phyloP scores from a whole-genome alignment of 2,329 filamentous ascomycete species.

The Clathrospora elynae region DNA sequence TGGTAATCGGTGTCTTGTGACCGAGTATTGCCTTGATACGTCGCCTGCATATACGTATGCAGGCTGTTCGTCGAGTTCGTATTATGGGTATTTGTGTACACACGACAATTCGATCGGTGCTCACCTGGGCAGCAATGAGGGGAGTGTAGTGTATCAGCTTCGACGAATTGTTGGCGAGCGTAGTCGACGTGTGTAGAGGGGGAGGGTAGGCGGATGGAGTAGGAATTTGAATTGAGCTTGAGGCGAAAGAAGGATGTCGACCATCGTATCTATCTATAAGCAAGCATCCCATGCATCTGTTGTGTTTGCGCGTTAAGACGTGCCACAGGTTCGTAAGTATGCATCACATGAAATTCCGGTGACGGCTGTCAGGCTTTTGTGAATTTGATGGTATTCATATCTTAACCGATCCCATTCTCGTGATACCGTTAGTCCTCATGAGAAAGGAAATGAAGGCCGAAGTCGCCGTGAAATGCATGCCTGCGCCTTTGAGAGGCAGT shows the following conservation, averaged over 20 bases:
- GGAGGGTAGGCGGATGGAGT: too few relatives aligned
- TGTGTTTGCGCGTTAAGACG: too few relatives aligned
- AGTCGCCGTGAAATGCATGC: slow-evolving; percentile 40
- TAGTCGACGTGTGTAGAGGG: neutral
- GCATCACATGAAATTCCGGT: slow-evolving; percentile 13
- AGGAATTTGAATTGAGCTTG: too few relatives aligned
- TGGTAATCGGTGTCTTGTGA: too few relatives aligned
- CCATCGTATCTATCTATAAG: too few relatives aligned
- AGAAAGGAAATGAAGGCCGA: slow-evolving; percentile 35
- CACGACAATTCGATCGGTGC: neutral
- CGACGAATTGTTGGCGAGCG: neutral
- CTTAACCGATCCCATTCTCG: slow-evolving; percentile 40
- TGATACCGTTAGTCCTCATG: slow-evolving; percentile 39
- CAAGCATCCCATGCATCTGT: too few relatives aligned
- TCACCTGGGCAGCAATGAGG: neutral
- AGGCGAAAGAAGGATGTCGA: too few relatives aligned
- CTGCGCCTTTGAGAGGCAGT: slow-evolving; percentile 29
- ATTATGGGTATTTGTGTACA: neutral
- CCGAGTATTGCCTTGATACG: too few relatives aligned
- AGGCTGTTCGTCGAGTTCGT: neutral
- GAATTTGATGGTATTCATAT: slow-evolving; percentile 40
- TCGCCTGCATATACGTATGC: neutral
- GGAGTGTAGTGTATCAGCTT: neutral
- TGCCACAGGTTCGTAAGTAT: neutral
- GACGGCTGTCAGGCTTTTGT: slow-evolving; percentile 23